Base-by-base conservation (phyloP, 2,329 filamentous ascomycete genomes). In the Fusarium sp. region DNA sequence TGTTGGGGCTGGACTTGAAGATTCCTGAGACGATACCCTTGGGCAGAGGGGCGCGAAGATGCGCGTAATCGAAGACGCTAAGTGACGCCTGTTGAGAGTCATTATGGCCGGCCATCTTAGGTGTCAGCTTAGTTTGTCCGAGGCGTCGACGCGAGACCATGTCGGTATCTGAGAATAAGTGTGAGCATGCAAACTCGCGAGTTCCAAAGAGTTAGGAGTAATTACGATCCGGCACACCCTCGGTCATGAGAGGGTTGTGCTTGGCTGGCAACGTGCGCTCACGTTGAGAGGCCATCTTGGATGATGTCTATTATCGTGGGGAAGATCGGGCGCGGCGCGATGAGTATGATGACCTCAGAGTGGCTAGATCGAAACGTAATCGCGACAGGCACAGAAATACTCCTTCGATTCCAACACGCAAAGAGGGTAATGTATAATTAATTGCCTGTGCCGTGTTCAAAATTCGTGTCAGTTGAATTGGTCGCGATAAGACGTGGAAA, bases 31-130 rank as follows among this genome's bases (percentile, higher is more conserved):
- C 88, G 72, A 98, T 90, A 69, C 96, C 94, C 80, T 94, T 96
- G 50, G 96, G 96, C 46, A 99, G 83, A 15, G 96, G 95, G 64
- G 94, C 95, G 76, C 95, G 92, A 50, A 99, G 86, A 78, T 99
- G 96, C 70, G 94, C 95, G 80, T 99, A 99, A 80, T 98, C 96
- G 78, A 99, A 97, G 46, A 91, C 89, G 52, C 93, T 93, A 64
- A 96, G 84, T 72, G 91, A 89, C 71, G 91, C 86, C 46, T 89
- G 84, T 77, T 93, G 92, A 58, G 89, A 88, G 68, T 93, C 90
- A 79, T 89, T 88, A n/a, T 90, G 83, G 72, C 91, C 89, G 34
- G 90, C 89, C 75, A 93, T 89, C 82, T 94, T 96, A 53, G 94
- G 89, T 11, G 91, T 90, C 69, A 99, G 86, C 80, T 97, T 92